Base-by-base conservation (phyloP, 305 asterid species). In the Solanum hybrid region DNA sequence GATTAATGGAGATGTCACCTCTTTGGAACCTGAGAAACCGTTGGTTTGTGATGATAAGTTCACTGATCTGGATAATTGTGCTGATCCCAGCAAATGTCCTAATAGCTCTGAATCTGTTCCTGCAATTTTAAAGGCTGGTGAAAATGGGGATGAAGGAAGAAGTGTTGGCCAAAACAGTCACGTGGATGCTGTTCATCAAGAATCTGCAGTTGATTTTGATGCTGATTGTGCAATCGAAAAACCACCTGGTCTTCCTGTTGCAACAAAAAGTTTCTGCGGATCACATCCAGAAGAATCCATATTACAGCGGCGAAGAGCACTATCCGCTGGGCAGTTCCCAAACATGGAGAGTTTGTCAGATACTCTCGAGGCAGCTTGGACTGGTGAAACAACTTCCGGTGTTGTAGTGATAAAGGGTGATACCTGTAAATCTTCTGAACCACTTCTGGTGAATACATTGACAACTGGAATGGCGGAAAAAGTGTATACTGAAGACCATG, bases 361-460 rank as follows among this genome's bases (percentile, higher is more conserved):
- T 87, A 94, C 98, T 77, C 95, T 95, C 82, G 97, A 96, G 93
- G 98, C 98, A 73, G 98, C 96, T 12, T 97, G 99, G 99, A 96
- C 96, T 17, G 98, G 99, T 38, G 95, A 95, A 94, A 94, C 91
- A 90, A 90, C 90, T 51, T 92, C 96, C 24, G 87, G 76, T 89
- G 56, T 37, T 31, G 92, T 91, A 72, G 89, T 91, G 82, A 86
- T 92, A 3, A 86, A 93, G 92, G 94, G 94, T 88, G 90, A 71
- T 42, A 86, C 90, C 91, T 88, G 64, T 77, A 79, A 38, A 85
- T 66, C 89, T 88, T 80, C 90, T 76, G 97, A 93, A 85, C 89
- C 93, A 85, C 91, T 88, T 37, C 91, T 91, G 86, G 86, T 81
- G 17, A 95, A 94, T 90, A 79, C 93, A 88, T 86, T 94, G 84